phyloP scores from a whole-genome alignment of 2,329 filamentous ascomycete species.

The Clonostachys rhizophaga region DNA sequence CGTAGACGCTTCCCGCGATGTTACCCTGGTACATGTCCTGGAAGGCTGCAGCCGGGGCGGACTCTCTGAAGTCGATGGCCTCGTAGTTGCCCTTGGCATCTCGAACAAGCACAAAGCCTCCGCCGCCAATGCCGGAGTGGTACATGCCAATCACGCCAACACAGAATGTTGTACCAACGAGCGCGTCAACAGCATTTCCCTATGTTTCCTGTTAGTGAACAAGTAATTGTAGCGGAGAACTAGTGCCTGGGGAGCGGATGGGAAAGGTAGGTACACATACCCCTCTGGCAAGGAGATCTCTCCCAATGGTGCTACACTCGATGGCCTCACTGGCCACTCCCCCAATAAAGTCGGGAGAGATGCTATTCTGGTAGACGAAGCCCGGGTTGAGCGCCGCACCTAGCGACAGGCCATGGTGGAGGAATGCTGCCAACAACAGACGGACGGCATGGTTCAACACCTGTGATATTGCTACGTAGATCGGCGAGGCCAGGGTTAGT shows the following conservation, averaged over 20 bases:
- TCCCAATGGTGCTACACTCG: slow-evolving; percentile 66
- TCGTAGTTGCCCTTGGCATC: slow-evolving; percentile 72
- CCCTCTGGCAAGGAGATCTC: slow-evolving; percentile 50
- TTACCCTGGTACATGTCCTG: slow-evolving; percentile 83
- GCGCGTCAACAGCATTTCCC: slow-evolving; percentile 74
- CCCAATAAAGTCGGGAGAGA: slow-evolving; percentile 30
- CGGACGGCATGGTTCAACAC: neutral
- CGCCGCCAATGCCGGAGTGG: slow-evolving; percentile 80
- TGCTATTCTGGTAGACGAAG: neutral
- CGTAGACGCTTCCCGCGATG: slow-evolving; percentile 58
- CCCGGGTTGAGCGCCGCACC: neutral
- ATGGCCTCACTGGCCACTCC: slow-evolving; percentile 67
- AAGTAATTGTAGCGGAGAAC: neutral
- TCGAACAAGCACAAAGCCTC: slow-evolving; percentile 84
- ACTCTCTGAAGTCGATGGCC: slow-evolving; percentile 85
- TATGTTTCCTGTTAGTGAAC: slow-evolving; percentile 11
- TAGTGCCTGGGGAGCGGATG: neutral
- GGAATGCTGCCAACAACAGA: neutral
- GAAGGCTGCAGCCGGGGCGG: slow-evolving; percentile 75
- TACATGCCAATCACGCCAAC: slow-evolving; percentile 74
- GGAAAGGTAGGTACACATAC: slow-evolving; percentile 23
- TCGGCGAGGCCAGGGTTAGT: no score
- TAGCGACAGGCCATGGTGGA: neutral
- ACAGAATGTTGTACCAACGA: slow-evolving; percentile 71
- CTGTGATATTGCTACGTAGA: neutral